A percentile compares a stretch with the other conserved stretches of the same genome.
phyloP scores from a whole-genome alignment of 2,329 filamentous ascomycete species.

The Aspergillus vadensis region DNA sequence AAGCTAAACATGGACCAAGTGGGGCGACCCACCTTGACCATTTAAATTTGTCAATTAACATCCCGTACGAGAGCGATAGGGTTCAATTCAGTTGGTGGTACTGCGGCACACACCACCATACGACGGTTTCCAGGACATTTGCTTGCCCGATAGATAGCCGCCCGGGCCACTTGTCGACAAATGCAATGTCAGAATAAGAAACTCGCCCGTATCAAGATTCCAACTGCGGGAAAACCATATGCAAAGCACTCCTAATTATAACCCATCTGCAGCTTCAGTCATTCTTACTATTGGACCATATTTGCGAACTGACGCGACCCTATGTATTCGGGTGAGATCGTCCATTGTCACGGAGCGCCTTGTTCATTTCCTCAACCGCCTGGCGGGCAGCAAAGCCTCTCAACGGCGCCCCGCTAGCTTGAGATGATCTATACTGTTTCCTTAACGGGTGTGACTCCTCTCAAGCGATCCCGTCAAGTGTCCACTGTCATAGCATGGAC shows the following conservation, averaged over 20 bases:
- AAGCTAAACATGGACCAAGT: conserved; percentile 2
- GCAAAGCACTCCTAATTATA: background rate
- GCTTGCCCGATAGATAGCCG: background rate
- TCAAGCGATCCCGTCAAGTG: background rate
- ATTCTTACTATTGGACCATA: background rate
- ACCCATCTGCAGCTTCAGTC: background rate
- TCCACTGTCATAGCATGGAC: conserved; percentile 2
- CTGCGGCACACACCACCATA: background rate
- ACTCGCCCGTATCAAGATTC: background rate
- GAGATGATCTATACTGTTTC: background rate
- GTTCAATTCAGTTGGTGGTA: background rate
- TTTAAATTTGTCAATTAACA: conserved; percentile 3
- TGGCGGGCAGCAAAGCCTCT: background rate
- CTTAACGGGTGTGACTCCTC: background rate
- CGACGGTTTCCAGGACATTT: background rate
- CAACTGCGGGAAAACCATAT: background rate
- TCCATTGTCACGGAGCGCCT: background rate
- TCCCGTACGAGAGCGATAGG: background rate
- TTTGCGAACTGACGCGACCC: background rate
- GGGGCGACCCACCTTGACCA: background rate
- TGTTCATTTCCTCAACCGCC: background rate
- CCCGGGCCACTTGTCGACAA: background rate
- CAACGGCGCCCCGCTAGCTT: background rate
- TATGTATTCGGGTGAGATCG: background rate
- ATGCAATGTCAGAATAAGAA: background rate